Conservation (phyloP, 2,329 filamentous ascomycete genomes). For the Metarhizium brunneum region DNA sequence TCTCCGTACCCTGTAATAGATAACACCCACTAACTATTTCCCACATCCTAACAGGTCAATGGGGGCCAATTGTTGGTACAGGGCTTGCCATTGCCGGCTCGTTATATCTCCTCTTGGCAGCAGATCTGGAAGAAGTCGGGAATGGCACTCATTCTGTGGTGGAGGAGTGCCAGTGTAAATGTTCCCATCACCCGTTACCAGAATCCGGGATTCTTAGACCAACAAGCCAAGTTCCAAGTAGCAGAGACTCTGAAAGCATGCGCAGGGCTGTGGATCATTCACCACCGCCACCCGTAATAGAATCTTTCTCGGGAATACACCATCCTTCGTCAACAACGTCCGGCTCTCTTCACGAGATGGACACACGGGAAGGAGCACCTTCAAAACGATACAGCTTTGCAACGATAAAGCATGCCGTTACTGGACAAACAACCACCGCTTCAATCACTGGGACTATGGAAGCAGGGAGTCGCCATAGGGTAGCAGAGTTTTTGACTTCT, state of each 20-base stretch:
- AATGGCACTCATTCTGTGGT: constrained; percentile 1
- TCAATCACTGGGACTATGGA: not conserved
- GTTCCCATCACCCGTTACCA: constrained; percentile 6
- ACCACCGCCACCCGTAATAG: not conserved
- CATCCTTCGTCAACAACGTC: not conserved
- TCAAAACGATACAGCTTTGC: not conserved
- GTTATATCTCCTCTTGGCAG: constrained; percentile 41
- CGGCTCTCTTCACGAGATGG: not conserved
- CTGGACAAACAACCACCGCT: not conserved
- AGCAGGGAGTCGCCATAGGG: constrained; percentile 26
- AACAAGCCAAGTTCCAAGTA: not conserved
- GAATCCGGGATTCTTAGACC: not conserved
- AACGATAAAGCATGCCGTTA: not conserved
- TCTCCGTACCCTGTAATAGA: not conserved
- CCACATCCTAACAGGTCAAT: constrained; percentile 35
- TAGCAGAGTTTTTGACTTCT: constrained; percentile 32
- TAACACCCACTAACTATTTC: not conserved
- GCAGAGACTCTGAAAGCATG: not conserved
- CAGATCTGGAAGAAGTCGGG: constrained; percentile 14
- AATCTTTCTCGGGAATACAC: not conserved
- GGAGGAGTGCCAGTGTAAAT: constrained; percentile 7
- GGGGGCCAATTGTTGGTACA: constrained; percentile 51
- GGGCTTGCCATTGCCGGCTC: constrained; percentile 49
- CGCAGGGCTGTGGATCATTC: not conserved
- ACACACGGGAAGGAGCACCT: not conserved